Conservation (phyloP, 2,329 filamentous ascomycete species). For the Botrytis tulipae region DNA sequence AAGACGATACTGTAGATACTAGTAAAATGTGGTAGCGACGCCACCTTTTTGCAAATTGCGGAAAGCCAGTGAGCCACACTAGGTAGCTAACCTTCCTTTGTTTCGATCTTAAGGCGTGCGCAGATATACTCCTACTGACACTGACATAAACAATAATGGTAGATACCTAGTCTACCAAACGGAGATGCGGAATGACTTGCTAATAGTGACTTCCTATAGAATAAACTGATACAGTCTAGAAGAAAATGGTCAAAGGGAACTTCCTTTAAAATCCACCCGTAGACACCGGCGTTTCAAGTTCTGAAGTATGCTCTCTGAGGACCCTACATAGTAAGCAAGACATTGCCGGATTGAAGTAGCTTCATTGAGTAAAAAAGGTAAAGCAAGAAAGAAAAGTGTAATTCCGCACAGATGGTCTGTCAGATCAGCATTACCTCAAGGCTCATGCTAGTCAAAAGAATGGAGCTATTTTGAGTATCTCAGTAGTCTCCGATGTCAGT, state of each 20-base stretch:
- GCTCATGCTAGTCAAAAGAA: background rate
- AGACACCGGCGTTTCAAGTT: slow-evolving; percentile 11
- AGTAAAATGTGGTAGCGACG: background rate
- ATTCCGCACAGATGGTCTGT: slow-evolving; percentile 1
- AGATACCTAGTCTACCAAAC: background rate
- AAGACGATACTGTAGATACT: background rate
- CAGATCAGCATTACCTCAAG: slow-evolving; percentile 8
- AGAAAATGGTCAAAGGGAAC: background rate
- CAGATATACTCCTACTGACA: background rate
- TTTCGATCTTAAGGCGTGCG: slow-evolving; percentile 3
- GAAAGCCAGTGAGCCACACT: background rate
- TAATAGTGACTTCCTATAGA: slow-evolving; percentile 1
- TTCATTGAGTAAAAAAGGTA: background rate
- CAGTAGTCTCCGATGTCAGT: background rate
- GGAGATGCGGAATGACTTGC: background rate
- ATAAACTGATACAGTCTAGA: slow-evolving; percentile 2
- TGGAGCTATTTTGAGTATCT: background rate
- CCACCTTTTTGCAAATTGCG: background rate
- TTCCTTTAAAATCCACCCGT: background rate
- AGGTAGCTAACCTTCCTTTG: slow-evolving; percentile 7
- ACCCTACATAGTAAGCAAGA: background rate
- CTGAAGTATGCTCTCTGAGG: background rate
- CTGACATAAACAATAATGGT: background rate
- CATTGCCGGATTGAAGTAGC: background rate
- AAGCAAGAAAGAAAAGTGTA: background rate